Conservation (phyloP, 1,139 yeast species). For the Sugiyamaella neomexicana region DNA sequence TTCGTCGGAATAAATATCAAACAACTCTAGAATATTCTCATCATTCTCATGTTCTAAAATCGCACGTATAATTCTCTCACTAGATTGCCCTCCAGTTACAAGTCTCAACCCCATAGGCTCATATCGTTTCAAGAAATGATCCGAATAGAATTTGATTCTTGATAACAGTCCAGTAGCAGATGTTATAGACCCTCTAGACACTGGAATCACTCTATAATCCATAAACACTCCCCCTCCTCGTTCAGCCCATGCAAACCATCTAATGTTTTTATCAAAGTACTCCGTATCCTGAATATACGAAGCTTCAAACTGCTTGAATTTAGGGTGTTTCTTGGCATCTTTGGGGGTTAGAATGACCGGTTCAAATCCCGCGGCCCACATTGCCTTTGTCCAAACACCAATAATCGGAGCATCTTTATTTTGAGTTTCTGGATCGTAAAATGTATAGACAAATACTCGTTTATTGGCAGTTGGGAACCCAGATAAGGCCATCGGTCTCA, state of each 20-base stretch:
- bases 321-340: conserved; percentile 29
- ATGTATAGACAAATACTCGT: conserved; percentile 32
- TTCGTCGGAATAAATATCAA: conserved; percentile 22
- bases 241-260: conserved; percentile 36
- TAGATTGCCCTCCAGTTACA: conserved; percentile 20
- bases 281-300: conserved; percentile 8
- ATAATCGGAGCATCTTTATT: conserved; percentile 24
- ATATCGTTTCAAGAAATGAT: conserved; percentile 23
- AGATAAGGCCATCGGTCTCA: neutral
- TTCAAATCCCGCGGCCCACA: conserved; percentile 39
- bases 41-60: conserved; percentile 22
- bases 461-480: conserved; percentile 24
- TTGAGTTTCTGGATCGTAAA: conserved; percentile 24
- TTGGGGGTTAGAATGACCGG: conserved; percentile 33
- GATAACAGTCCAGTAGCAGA: conserved; percentile 18
- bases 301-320: conserved; percentile 24
- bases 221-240: conserved; percentile 36
- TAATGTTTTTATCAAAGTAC: conserved; percentile 19
- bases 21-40: conserved; percentile 19
- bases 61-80: conserved; percentile 20
- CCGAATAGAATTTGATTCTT: conserved; percentile 20
- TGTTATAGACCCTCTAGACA: conserved; percentile 16
- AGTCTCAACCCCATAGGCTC: conserved; percentile 24
- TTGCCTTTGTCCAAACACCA: conserved; percentile 37
- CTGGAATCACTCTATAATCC: conserved; percentile 34